Evolutionary conservation across 1,284 basidiomycete genomes (phyloP).

Genomic region (Sporisorium sorghi): DNA sequence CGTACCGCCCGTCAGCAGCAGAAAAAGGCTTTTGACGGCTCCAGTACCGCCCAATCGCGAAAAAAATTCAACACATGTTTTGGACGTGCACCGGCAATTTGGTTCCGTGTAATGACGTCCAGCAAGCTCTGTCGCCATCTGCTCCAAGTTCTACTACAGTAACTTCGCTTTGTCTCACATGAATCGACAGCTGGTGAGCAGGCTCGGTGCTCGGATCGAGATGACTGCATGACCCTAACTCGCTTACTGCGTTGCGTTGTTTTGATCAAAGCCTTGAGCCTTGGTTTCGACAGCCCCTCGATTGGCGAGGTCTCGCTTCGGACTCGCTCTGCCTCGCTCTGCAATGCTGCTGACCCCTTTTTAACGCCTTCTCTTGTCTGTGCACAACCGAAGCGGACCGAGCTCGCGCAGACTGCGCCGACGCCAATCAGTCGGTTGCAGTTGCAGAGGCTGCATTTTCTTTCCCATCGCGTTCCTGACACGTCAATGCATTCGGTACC

Average conservation of each 20-base stretch:
- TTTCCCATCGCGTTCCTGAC: background rate
- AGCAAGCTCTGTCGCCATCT: too few species aligned
- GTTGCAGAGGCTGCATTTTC: background rate
- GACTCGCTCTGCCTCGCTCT: background rate
- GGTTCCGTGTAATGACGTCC: background rate
- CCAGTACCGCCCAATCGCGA: background rate
- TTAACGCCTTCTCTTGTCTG: background rate
- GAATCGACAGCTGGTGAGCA: background rate
- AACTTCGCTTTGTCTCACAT: background rate
- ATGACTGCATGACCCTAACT: background rate
- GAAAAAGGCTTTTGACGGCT: background rate
- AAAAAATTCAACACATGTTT: background rate
- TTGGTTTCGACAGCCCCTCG: background rate
- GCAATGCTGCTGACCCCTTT: too few species aligned
- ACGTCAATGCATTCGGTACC: background rate
- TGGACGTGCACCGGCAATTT: background rate
- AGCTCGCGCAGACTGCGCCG: background rate
- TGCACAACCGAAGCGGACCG: conserved; percentile 2
- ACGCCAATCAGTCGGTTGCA: background rate
- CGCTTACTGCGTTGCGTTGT: background rate
- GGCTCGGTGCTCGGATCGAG: too few species aligned
- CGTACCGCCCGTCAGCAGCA: too few species aligned
- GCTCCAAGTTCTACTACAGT: too few species aligned
- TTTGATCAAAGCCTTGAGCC: background rate
- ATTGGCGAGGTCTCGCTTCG: conserved; percentile 1